phyloP scores from a whole-genome alignment of 768 basidiomycete genomes.

The Lentinula sp. region DNA sequence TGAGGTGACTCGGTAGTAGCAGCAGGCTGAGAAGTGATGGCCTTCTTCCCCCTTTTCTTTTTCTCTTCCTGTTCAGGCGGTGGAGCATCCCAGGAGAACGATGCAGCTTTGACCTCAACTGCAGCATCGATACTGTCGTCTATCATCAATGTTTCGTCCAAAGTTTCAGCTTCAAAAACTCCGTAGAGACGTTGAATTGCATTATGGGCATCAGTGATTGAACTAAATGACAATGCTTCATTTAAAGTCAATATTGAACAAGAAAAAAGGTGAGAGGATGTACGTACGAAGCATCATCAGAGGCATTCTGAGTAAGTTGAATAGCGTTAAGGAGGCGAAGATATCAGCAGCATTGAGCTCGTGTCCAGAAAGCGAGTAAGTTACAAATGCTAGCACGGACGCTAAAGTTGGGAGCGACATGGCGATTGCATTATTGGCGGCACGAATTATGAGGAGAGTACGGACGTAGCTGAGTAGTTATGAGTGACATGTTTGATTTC shows the following conservation, averaged over 20 bases:
- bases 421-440: constrained; percentile 62
- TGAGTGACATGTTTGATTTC: constrained; percentile 10
- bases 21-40: neutral
- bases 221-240: constrained; percentile 59
- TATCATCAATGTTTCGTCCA: constrained; percentile 49
- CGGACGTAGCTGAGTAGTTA: constrained; percentile 49
- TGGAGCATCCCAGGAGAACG: constrained; percentile 85
- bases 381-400: constrained; percentile 70
- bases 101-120: constrained; percentile 57
- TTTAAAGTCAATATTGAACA: constrained; percentile 9
- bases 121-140: constrained; percentile 57
- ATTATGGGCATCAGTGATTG: constrained; percentile 82
- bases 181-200: constrained; percentile 71
- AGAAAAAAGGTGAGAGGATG: neutral
- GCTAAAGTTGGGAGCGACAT: constrained; percentile 73
- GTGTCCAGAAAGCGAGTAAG: constrained; percentile 72
- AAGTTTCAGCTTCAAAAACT: constrained; percentile 80
- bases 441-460: constrained; percentile 56
- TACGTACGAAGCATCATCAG: constrained; percentile 61
- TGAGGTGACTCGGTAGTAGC: constrained; percentile 18
- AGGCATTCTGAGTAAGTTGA: constrained; percentile 77
- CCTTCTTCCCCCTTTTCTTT: constrained; percentile 25
- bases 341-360: constrained; percentile 61
- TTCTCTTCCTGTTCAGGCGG: constrained; percentile 41
- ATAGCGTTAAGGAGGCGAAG: constrained; percentile 82